Evolutionary conservation across 2,329 filamentous ascomycete species (phyloP).

Genomic region (Aspergillus niger): DNA sequence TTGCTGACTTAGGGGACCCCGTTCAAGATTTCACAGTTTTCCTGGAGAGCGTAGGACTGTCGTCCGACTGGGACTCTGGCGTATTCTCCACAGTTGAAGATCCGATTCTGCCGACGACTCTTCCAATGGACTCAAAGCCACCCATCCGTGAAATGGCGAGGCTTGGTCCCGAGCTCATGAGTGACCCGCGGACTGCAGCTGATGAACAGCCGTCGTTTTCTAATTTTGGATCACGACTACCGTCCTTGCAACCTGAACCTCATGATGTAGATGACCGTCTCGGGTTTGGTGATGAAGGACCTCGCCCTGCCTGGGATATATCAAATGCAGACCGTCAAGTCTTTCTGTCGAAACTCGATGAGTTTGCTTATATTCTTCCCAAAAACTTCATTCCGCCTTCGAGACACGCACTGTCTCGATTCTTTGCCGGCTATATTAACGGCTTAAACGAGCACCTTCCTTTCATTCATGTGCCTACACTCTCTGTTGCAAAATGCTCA

Average conservation of each 20-base stretch:
- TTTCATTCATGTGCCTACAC: constrained; percentile 54
- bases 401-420: constrained; percentile 50
- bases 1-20: constrained; percentile 50
- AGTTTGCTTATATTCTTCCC: constrained; percentile 50
- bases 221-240: constrained; percentile 51
- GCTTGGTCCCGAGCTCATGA: constrained; percentile 43
- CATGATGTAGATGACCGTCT: constrained; percentile 48
- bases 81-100: constrained; percentile 48
- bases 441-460: constrained; percentile 55
- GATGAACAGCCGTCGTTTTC: constrained; percentile 51
- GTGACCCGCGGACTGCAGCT: constrained; percentile 40
- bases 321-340: constrained; percentile 49
- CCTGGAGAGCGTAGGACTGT: constrained; percentile 52
- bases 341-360: constrained; percentile 48
- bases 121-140: constrained; percentile 41
- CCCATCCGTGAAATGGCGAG: constrained; percentile 36
- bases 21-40: constrained; percentile 54
- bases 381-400: constrained; percentile 52
- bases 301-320: constrained; percentile 50
- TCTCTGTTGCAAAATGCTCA: constrained; percentile 47
- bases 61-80: constrained; percentile 52
- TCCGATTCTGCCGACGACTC: constrained; percentile 38
- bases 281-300: constrained; percentile 45
- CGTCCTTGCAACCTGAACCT: constrained; percentile 50
- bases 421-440: constrained; percentile 55